Conservation (phyloP, 305 asterid species). For the Rubia tinctorum region DNA sequence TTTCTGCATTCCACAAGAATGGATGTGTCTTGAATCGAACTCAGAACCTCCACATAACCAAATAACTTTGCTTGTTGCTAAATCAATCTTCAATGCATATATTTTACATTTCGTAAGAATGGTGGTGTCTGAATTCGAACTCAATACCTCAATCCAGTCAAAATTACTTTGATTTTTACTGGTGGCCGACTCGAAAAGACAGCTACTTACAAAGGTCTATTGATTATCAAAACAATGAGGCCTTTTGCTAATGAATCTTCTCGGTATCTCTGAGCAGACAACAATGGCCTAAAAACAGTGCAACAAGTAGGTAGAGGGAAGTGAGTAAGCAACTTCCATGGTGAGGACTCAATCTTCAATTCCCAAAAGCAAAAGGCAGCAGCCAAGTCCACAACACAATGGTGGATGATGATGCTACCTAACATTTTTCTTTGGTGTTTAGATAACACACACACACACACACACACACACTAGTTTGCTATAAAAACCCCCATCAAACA, state of each 20-base stretch:
- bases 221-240: not conserved
- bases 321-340: conserved; percentile 27
- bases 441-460: not conserved
- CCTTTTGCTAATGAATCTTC: not conserved
- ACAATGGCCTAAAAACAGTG: conserved; percentile 6
- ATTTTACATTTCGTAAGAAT: no score
- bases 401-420: conserved; percentile 39
- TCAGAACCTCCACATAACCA: no score
- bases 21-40: no score
- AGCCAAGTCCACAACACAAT: not conserved
- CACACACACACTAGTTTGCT: conserved; percentile 16
- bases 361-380: conserved; percentile 15
- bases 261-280: not conserved
- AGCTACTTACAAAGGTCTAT: no score
- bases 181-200: no score
- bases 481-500: conserved; percentile 31
- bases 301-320: conserved; percentile 19
- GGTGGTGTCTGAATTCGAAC: no score
- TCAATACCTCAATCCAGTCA: no score
- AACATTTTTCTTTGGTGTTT: not conserved
- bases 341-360: conserved; percentile 15
- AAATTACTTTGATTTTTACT: no score
- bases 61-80: no score
- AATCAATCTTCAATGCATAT: no score
- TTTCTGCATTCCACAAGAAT: no score